These are phyloP conservation scores for Flaveria brownii DNA, from an alignment of 129 eudicot species.

Conservation along the genomic window DNA sequence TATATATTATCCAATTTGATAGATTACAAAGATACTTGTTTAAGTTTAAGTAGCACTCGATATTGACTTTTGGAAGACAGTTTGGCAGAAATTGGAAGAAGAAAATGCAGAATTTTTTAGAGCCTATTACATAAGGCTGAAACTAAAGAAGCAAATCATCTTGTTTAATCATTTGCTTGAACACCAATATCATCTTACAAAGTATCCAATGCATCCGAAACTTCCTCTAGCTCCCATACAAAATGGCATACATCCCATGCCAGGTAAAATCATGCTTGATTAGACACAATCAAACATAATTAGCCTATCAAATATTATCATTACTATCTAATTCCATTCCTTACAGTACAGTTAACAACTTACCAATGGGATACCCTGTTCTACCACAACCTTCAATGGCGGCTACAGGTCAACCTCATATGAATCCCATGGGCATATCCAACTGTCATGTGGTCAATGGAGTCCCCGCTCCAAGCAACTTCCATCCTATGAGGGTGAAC, in stretches of 20 bases:
- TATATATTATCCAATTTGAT: background rate
- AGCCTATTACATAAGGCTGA: conserved; percentile 96
- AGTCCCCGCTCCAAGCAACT: conserved; percentile 88
- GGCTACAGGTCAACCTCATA: conserved; percentile 91
- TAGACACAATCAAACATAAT: conserved; percentile 54
- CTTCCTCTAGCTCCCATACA: conserved; percentile 90
- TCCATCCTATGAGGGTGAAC: conserved; percentile 88
- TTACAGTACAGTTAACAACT: conserved; percentile 89
- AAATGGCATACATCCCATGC: conserved; percentile 94
- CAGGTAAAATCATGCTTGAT: conserved; percentile 63
- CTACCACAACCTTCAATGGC: conserved; percentile 76
- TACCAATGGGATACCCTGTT: conserved; percentile 98
- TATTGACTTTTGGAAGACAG: conserved; percentile 33
- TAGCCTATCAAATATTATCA: conserved; percentile 13
- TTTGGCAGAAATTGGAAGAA: conserved; percentile 99
- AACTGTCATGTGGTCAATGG: conserved; percentile 95
- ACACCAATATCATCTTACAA: conserved; percentile 80
- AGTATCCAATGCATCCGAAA: conserved; percentile 77
- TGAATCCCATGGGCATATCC: conserved; percentile 84
- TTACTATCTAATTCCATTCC: conserved; percentile 43
- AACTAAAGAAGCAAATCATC: conserved; percentile 91
- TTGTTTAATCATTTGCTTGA: conserved; percentile 92
- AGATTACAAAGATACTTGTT: background rate
- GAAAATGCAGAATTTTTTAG: conserved; percentile 95
- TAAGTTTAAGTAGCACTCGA: background rate